Evolutionary conservation across 225 moss, liverwort and hornwort genomes (phyloP).

Genomic region (Marchantia paleacea): DNA sequence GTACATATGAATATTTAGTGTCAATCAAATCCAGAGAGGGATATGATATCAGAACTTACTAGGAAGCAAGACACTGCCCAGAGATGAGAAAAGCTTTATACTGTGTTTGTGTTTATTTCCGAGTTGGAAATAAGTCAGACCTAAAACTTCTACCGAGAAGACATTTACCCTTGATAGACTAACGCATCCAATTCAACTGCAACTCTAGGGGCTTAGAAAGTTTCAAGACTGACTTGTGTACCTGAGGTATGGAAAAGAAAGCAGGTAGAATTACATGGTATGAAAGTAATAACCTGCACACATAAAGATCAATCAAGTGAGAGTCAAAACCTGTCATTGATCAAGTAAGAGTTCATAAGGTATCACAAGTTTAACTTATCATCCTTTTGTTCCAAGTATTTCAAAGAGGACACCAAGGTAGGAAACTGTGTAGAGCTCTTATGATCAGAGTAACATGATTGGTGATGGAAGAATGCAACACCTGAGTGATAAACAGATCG

Average conservation of each 20-base stretch:
- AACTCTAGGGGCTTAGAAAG: background rate
- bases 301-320: background rate
- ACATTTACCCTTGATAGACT: too few relatives aligned
- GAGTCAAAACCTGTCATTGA: background rate
- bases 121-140: too few relatives aligned
- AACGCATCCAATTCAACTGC: too few relatives aligned
- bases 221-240: slow-evolving; percentile 20
- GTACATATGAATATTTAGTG: background rate
- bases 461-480: too few relatives aligned
- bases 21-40: background rate
- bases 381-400: background rate
- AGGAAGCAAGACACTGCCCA: too few relatives aligned
- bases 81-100: background rate
- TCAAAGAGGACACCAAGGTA: background rate
- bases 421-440: too few relatives aligned
- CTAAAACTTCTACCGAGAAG: too few relatives aligned
- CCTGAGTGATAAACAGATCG: too few relatives aligned
- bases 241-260: slow-evolving; percentile 97
- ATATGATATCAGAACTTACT: too few relatives aligned
- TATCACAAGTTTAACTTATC: background rate
- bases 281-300: slow-evolving; percentile 68
- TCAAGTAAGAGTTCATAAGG: background rate
- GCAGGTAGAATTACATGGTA: slow-evolving; percentile 93
- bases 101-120: background rate
- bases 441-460: too few relatives aligned